These are phyloP conservation scores for Dioscorea cayenensis DNA, from an alignment of 116 monocot genomes.

Conservation along the genomic window DNA sequence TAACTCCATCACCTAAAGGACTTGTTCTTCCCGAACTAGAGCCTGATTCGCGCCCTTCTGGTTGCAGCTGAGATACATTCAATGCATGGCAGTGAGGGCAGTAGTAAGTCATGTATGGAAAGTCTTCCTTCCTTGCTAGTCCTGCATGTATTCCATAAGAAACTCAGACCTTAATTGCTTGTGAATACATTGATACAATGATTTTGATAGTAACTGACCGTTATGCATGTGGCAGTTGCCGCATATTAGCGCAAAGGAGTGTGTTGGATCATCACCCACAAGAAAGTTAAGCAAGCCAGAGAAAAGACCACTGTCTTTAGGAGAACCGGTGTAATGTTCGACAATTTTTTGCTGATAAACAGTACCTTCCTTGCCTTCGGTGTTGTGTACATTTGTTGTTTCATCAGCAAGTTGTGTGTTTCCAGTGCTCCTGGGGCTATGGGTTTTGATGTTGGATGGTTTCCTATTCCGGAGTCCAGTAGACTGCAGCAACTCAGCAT, in stretches of 20 bases:
- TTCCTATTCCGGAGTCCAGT: constrained; percentile 62
- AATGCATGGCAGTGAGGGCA: constrained; percentile 87
- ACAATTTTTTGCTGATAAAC: constrained; percentile 30
- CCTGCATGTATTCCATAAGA: constrained; percentile 33
- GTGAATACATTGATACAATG: neutral
- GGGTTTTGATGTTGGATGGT: constrained; percentile 22
- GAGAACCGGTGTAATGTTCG: constrained; percentile 48
- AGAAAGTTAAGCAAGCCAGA: constrained; percentile 72
- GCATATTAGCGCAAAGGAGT: constrained; percentile 90
- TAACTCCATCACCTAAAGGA: constrained; percentile 7
- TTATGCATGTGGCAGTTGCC: constrained; percentile 84
- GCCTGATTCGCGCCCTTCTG: constrained; percentile 27
- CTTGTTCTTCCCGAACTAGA: constrained; percentile 20
- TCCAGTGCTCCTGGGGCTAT: constrained; percentile 16
- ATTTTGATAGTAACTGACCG: constrained; percentile 20
- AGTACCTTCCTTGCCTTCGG: constrained; percentile 24
- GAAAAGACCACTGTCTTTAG: constrained; percentile 63
- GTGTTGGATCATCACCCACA: constrained; percentile 86
- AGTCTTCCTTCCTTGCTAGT: constrained; percentile 89
- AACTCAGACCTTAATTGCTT: neutral
- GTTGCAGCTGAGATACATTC: constrained; percentile 46
- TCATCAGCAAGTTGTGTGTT: constrained; percentile 21
- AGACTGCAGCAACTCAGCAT: constrained; percentile 36
- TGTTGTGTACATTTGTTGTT: constrained; percentile 9
- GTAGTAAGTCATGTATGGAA: constrained; percentile 76